phyloP scores from a whole-genome alignment of 768 basidiomycete genomes.

The Tephrocybe sp. region DNA sequence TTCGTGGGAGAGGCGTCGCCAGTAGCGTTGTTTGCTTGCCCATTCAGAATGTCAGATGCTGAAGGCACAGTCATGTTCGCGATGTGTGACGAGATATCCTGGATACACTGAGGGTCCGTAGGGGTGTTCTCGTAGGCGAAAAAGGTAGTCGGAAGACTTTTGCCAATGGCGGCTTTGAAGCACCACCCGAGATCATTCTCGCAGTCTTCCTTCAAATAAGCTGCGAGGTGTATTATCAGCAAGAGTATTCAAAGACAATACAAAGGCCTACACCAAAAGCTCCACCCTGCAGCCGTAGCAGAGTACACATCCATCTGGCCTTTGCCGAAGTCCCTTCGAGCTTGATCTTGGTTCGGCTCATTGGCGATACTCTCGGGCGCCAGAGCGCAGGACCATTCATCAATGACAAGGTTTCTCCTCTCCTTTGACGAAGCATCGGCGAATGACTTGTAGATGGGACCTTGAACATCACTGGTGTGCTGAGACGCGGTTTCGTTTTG shows the following conservation, averaged over 20 bases:
- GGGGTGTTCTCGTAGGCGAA: conserved; percentile 41
- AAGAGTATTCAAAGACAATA: neutral
- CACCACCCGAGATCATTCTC: conserved; percentile 66
- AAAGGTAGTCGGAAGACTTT: conserved; percentile 56
- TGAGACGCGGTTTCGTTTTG: conserved; percentile 47
- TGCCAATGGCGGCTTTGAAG: conserved; percentile 60
- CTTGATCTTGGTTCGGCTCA: conserved; percentile 43
- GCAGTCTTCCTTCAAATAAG: conserved; percentile 64
- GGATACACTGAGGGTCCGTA: conserved; percentile 7
- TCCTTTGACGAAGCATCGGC: conserved; percentile 23
- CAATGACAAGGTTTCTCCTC: conserved; percentile 62
- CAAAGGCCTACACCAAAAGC: conserved; percentile 61
- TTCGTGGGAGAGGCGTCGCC: neutral
- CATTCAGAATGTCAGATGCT: conserved; percentile 11
- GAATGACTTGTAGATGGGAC: conserved; percentile 35
- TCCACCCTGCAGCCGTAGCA: conserved; percentile 60
- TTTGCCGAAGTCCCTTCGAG: conserved; percentile 52
- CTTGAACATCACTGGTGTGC: conserved; percentile 52
- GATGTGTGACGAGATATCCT: conserved; percentile 7
- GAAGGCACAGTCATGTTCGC: conserved; percentile 14
- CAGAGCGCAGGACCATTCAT: conserved; percentile 82
- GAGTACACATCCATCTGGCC: conserved; percentile 60
- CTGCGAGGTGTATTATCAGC: conserved; percentile 26
- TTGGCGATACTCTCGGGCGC: conserved; percentile 56
- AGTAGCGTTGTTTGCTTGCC: neutral